Evolutionary conservation across 177 flowering plant species (phyloP).

Genomic region (Vitis hybrid): DNA sequence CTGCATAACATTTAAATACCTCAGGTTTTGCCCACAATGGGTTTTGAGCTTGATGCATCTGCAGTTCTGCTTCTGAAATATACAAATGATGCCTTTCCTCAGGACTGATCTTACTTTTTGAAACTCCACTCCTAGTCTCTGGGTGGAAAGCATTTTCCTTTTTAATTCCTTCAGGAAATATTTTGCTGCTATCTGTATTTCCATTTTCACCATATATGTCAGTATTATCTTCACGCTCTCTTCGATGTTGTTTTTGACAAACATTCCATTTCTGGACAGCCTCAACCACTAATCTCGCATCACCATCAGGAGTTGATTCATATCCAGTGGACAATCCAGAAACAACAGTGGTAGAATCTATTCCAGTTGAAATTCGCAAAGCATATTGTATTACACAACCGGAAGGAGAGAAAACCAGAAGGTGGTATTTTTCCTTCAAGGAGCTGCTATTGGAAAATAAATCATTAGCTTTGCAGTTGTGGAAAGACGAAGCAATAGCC

Average conservation of each 20-base stretch:
- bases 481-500: constrained; percentile 76
- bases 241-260: constrained; percentile 57
- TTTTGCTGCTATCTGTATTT: constrained; percentile 40
- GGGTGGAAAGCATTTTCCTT: constrained; percentile 22
- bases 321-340: constrained; percentile 31
- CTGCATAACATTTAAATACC: constrained; percentile 37
- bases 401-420: constrained; percentile 80
- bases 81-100: constrained; percentile 67
- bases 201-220: constrained; percentile 81
- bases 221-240: constrained; percentile 61
- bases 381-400: constrained; percentile 76
- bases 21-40: constrained; percentile 76
- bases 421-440: constrained; percentile 45
- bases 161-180: constrained; percentile 43
- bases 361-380: constrained; percentile 37
- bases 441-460: constrained; percentile 21
- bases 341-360: constrained; percentile 28
- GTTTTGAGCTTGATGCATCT: constrained; percentile 53
- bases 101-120: constrained; percentile 31
- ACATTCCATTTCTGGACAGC: constrained; percentile 88
- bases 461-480: constrained; percentile 46
- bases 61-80: constrained; percentile 83
- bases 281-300: constrained; percentile 61
- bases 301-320: constrained; percentile 49
- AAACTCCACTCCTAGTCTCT: constrained; percentile 14